phyloP scores from a whole-genome alignment of 805 yeast genomes.

The Nakazawaea ambrosiae region DNA sequence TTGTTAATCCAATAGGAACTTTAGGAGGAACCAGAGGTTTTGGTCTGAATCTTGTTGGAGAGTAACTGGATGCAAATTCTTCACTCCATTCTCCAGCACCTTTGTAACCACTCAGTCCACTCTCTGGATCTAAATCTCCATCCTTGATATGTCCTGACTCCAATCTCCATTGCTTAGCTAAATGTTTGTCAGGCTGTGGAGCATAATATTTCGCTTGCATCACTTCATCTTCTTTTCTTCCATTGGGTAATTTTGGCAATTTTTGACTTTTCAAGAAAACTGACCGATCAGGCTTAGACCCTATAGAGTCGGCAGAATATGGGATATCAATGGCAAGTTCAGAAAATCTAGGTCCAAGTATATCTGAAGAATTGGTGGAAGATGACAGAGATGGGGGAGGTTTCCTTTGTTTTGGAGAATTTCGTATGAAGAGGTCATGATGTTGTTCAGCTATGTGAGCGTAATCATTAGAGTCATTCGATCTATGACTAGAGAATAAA shows the following conservation, averaged over 20 bases:
- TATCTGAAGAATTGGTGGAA: not conserved
- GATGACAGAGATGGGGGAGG: not conserved
- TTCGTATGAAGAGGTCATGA: conserved; percentile 2
- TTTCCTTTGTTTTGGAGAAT: conserved; percentile 3
- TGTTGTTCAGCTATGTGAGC: conserved; percentile 3
- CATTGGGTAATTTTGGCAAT: conserved; percentile 5
- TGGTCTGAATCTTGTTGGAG: conserved; percentile 11
- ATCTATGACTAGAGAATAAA: conserved; percentile 8
- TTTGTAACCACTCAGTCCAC: conserved; percentile 11
- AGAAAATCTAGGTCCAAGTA: conserved; percentile 1
- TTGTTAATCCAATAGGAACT: conserved; percentile 12
- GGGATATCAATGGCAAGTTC: conserved; percentile 7
- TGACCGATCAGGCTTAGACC: not conserved
- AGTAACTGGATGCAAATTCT: not conserved
- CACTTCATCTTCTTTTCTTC: conserved; percentile 22
- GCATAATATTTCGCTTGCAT: conserved; percentile 32
- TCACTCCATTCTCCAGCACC: conserved; percentile 12
- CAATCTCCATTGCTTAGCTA: conserved; percentile 6
- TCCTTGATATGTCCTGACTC: conserved; percentile 8
- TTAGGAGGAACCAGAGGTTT: conserved; percentile 14
- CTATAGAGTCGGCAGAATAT: conserved; percentile 11
- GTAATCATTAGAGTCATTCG: conserved; percentile 6
- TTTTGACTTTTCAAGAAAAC: conserved; percentile 5
- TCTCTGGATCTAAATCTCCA: conserved; percentile 12
- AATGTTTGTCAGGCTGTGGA: conserved; percentile 36